Base-by-base conservation (phyloP, 768 basidiomycete species). In the Suillus weaverae region DNA sequence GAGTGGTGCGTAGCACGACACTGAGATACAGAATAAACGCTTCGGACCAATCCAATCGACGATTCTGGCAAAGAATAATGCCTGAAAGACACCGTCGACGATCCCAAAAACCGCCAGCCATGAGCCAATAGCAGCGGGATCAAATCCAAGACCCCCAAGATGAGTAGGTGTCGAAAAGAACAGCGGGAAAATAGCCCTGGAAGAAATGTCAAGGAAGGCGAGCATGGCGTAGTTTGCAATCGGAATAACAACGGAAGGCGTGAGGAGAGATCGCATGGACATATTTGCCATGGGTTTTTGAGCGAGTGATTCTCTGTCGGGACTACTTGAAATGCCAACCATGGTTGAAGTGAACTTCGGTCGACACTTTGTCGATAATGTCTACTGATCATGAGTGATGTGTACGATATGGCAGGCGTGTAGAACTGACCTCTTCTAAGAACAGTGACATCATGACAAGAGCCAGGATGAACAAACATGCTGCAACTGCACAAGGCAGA, bases 151-250 rank as follows among this genome's bases (percentile, higher is more conserved):
- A 2, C 84, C 84, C 14, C 83, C 83, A 5, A 79, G 71, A 26
- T 70, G 71, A 26, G 81, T 70, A 0, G 85, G 81, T 5, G 81
- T 79, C 39, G 82, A 73, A 54, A 78, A 79, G 69, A 85, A 81
- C 51, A 85, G 72, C 1, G 86, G 84, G 1, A 77, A 39, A 26
- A 87, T 74, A 20, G 76, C 79, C 22, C 70, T 55, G 60, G 78
- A 64, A 4, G 76, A 70, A 46, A 83, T 79, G 36, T 84, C 82
- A 6, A 81, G 68, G 30, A 87, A 77, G 5, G 76, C 76, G 16
- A 84, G 73, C 6, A 70, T 67, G 54, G 72, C 76, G 66, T 83
- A 84, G 67, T 81, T 85, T 59, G 70, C 64, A 30, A 83, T 70
- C 20, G 82, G 76, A 44, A 85, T 70, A 56, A 81, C 65, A 55